Evolutionary conservation across 139 green algal species (phyloP).

Genomic region (Asterochloris sp.): DNA sequence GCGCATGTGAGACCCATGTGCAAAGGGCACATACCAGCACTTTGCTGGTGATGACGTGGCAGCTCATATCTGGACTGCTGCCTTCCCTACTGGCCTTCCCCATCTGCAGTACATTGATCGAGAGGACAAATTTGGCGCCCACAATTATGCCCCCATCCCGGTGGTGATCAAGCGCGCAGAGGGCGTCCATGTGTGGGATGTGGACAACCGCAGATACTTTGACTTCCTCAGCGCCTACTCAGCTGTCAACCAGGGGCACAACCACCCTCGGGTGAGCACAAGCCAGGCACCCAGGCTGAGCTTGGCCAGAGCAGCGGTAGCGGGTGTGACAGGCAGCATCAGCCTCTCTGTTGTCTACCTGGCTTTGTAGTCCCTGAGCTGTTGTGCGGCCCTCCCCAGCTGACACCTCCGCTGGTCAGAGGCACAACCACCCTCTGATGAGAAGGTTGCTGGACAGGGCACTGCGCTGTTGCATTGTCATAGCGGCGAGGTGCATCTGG

Average conservation of each 20-base stretch:
- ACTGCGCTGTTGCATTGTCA: no score
- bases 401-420: no score
- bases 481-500: no score
- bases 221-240: conserved; percentile 91
- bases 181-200: conserved; percentile 81
- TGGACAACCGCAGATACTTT: conserved; percentile 80
- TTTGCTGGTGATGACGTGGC: background rate
- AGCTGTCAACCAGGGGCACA: conserved; percentile 97
- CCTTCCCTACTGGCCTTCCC: background rate
- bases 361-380: no score
- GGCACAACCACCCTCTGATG: background rate
- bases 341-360: no score
- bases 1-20: background rate
- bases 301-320: no score
- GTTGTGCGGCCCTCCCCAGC: no score
- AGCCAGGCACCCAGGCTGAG: background rate
- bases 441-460: no score
- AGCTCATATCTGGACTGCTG: background rate
- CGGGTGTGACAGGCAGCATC: no score
- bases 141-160: conserved; percentile 91
- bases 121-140: conserved; percentile 79
- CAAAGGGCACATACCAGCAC: background rate
- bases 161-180: conserved; percentile 75
- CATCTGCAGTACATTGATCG: conserved; percentile 68
- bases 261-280: conserved; percentile 80